Evolutionary conservation across 495 filamentous ascomycete genomes (phyloP), one percentile per base, ranked within the genome.

Genomic region (Penicillium subrubescens): DNA sequence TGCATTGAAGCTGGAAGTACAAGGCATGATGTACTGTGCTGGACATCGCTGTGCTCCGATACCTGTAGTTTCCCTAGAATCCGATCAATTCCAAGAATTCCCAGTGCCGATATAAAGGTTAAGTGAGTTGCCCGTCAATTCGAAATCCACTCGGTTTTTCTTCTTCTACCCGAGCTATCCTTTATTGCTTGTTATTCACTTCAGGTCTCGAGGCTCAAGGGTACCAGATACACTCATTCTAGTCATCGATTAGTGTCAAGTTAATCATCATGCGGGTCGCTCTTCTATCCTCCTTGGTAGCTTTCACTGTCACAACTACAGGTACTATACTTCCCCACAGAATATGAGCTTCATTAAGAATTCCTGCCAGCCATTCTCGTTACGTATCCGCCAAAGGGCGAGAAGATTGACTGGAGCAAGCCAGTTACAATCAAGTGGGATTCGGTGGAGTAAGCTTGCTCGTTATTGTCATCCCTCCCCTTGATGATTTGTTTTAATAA

Each of bases 381-480:
- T 21, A 67, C 69, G 3, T 71, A 67, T 3, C 75, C 75, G 2
- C 59, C 55, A 6, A 71, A 69, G 8, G 69, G 66, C 15, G 64
- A 67, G 10, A 71, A 66, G 51, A 60, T 73, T 25, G 66, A 75
- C 23, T 60, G 70, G 54, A 63, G 65, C 25, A 43, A 64, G 37
- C 67, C 68, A 2, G 69, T 72, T 19, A 72, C 69, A n/a, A 71
- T 78, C 21, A 74, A 67, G 39, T 78, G 75, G 75, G 55, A 70
- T 14, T 23, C 65, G 8, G 75, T 78, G 14, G 55, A 63, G 74
- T 77, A 21, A 65, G 73, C 63, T 35, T 52, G 17, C 27, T 7
- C 0, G 33, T 8, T 52, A 14, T 44, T 14, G 8, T 11, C 35
- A 51, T 7, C 5, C 27, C 11, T 37, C 10, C 58, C 3, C 7